A percentile compares a stretch with the other conserved stretches of the same genome.
These are phyloP conservation scores for Mortierella sp. DNA, from an alignment of 371 early-diverging fungal species.

Conservation along the genomic window DNA sequence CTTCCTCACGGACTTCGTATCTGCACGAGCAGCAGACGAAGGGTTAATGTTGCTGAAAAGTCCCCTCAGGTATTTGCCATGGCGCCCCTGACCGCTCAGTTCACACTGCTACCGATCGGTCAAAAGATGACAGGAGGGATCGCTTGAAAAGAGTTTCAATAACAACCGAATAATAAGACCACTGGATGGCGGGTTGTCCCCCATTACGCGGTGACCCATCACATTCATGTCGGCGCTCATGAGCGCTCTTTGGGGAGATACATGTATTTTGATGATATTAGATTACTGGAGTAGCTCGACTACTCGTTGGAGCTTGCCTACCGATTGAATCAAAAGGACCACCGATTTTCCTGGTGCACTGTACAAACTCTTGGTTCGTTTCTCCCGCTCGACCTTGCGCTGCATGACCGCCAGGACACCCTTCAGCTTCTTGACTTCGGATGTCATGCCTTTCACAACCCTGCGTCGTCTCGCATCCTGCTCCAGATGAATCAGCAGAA, in stretches of 20 bases:
- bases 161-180: too few species aligned
- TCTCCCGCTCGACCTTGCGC: constrained; percentile 42
- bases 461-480: constrained; percentile 20
- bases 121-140: constrained; percentile 54
- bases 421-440: constrained; percentile 42
- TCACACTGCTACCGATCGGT: constrained; percentile 66
- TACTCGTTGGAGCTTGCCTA: constrained; percentile 33
- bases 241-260: too few species aligned
- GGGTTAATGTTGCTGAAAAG: constrained; percentile 28
- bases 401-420: constrained; percentile 42
- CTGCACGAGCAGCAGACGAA: constrained; percentile 26
- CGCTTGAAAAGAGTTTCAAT: constrained; percentile 5
- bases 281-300: constrained; percentile 22
- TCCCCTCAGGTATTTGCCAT: constrained; percentile 64
- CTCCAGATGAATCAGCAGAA: constrained; percentile 44
- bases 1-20: neutral
- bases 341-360: constrained; percentile 4
- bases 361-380: constrained; percentile 9
- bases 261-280: too few species aligned
- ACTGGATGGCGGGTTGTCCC: too few species aligned
- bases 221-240: too few species aligned
- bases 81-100: constrained; percentile 60
- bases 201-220: too few species aligned
- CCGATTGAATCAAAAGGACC: constrained; percentile 22
- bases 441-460: constrained; percentile 19